phyloP scores from a whole-genome alignment of 768 basidiomycete species.

The Scleroderma bovista region DNA sequence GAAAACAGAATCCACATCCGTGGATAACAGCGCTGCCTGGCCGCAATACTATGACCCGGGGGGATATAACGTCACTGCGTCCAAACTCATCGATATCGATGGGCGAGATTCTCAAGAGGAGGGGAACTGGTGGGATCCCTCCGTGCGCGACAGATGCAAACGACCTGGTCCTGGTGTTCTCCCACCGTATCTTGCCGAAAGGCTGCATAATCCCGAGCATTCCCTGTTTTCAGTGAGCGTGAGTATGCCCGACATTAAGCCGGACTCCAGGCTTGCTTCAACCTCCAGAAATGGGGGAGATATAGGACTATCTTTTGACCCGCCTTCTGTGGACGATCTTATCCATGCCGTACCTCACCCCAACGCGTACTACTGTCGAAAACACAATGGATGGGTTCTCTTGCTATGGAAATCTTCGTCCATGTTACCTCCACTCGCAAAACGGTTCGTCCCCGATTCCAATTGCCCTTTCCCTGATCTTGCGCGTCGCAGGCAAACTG shows the following conservation, averaged over 20 bases:
- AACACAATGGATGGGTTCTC: constrained; percentile 80
- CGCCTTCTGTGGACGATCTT: constrained; percentile 59
- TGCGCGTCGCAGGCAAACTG: constrained; percentile 39
- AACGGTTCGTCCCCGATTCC: constrained; percentile 40
- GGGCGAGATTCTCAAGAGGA: constrained; percentile 60
- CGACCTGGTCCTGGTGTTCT: constrained; percentile 72
- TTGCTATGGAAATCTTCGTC: constrained; percentile 63
- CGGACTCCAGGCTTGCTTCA: constrained; percentile 7
- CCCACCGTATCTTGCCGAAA: constrained; percentile 60
- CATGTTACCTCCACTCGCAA: constrained; percentile 55
- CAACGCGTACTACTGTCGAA: constrained; percentile 76
- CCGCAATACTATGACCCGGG: constrained; percentile 8
- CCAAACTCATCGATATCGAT: constrained; percentile 43
- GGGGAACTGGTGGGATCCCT: constrained; percentile 61
- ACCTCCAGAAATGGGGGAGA: constrained; percentile 16
- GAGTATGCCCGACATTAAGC: constrained; percentile 28
- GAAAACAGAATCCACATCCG: constrained; percentile 18
- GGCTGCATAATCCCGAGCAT: constrained; percentile 68
- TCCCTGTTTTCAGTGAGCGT: constrained; percentile 59
- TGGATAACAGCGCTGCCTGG: constrained; percentile 24
- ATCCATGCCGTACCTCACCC: constrained; percentile 74
- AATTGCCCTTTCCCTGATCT: constrained; percentile 51
- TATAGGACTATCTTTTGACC: constrained; percentile 10
- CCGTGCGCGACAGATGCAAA: constrained; percentile 34
- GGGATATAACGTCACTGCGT: constrained; percentile 13